These are phyloP conservation scores for Mallotus repandus DNA, from an alignment of 441 rosid genomes.

Conservation along the genomic window DNA sequence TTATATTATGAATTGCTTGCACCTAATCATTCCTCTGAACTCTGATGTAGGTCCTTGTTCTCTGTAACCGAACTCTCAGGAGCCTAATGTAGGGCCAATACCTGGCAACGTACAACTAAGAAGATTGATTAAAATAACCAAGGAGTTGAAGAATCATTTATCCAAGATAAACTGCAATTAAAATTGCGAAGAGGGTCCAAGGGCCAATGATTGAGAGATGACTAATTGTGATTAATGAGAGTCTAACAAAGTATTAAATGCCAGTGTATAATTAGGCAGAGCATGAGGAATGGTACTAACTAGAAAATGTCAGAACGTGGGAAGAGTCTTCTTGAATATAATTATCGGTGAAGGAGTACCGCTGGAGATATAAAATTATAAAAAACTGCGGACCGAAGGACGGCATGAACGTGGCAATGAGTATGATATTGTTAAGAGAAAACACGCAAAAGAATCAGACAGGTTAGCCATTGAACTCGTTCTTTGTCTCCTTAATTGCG, in stretches of 20 bases:
- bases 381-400: constrained; percentile 23
- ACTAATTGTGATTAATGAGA: constrained; percentile 23
- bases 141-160: background rate
- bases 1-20: constrained; percentile 23
- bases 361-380: constrained; percentile 18
- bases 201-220: constrained; percentile 31
- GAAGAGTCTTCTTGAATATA: constrained; percentile 36
- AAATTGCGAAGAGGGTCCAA: constrained; percentile 22
- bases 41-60: constrained; percentile 31
- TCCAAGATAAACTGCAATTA: constrained; percentile 28
- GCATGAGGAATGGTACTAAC: constrained; percentile 8
- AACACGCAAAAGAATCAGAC: constrained; percentile 37
- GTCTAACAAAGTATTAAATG: constrained; percentile 6
- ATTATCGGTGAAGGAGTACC: constrained; percentile 27
- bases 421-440: constrained; percentile 23
- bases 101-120: constrained; percentile 51
- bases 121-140: constrained; percentile 27
- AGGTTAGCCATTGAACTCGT: constrained; percentile 51
- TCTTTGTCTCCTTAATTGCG: constrained; percentile 42
- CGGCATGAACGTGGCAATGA: constrained; percentile 54
- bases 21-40: constrained; percentile 29
- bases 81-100: constrained; percentile 41
- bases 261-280: constrained; percentile 10
- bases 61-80: constrained; percentile 36
- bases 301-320: constrained; percentile 46